Percentiles rank a stretch among this genome's conserved stretches.
phyloP scores from a whole-genome alignment of 1,284 basidiomycete species.

The Cutaneotrichosporon cavernicola region DNA sequence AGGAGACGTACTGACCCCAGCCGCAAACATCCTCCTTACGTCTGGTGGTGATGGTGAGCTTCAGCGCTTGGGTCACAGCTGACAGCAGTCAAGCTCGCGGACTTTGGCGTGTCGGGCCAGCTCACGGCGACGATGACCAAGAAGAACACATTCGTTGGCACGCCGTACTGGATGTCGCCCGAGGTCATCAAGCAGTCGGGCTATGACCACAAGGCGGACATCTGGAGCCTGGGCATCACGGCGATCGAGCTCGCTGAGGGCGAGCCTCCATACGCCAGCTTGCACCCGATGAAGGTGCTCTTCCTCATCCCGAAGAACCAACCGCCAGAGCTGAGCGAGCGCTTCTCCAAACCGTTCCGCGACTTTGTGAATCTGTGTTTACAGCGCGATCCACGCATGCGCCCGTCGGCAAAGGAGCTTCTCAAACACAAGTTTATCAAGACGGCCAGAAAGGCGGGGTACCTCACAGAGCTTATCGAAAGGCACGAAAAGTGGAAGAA shows the following conservation, averaged over 20 bases:
- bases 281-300: conserved; percentile 99
- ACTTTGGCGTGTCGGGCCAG: conserved; percentile 99
- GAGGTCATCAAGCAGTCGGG: conserved; percentile 99
- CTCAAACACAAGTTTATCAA: conserved; percentile 95
- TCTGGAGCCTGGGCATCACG: conserved; percentile 93
- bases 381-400: conserved; percentile 87
- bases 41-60: conserved; percentile 70
- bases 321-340: conserved; percentile 78
- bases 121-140: conserved; percentile 94
- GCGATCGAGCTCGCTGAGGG: conserved; percentile 96
- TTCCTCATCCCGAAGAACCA: conserved; percentile 98
- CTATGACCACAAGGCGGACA: conserved; percentile 98
- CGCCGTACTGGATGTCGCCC: conserved; percentile 98
- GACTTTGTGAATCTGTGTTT: conserved; percentile 93
- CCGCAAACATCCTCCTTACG: conserved; percentile 91
- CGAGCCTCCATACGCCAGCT: conserved; percentile 93
- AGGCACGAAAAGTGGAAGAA: conserved; percentile 85
- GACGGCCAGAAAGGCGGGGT: conserved; percentile 89
- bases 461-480: conserved; percentile 92
- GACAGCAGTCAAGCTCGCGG: conserved; percentile 76
- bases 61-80: not conserved
- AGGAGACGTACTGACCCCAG: conserved; percentile 52
- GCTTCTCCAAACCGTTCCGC: conserved; percentile 86
- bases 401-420: conserved; percentile 89
- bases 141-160: conserved; percentile 98